These are phyloP conservation scores for Mentha longifolia DNA, from an alignment of 257 asterid genomes.

Conservation along the genomic window DNA sequence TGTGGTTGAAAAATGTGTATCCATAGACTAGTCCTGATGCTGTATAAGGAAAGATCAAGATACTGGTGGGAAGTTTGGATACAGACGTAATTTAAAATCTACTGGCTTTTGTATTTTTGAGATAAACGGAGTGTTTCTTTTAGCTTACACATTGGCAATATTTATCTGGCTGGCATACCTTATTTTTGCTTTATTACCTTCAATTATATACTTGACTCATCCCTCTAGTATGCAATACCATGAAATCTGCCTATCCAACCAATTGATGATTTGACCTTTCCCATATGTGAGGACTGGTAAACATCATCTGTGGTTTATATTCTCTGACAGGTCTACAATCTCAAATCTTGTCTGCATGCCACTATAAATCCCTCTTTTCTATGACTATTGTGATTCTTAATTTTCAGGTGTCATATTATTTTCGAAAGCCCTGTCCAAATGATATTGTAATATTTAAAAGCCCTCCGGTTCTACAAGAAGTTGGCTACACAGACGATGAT, in stretches of 20 bases:
- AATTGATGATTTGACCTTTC: neutral
- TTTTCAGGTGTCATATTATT: slow-evolving; percentile 83
- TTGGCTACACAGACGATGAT: slow-evolving; percentile 90
- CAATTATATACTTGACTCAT: neutral
- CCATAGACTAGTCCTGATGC: neutral
- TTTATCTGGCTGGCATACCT: neutral
- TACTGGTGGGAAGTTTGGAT: neutral
- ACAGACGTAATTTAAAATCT: neutral
- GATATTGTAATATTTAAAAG: slow-evolving; percentile 88
- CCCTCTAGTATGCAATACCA: neutral
- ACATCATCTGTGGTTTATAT: neutral
- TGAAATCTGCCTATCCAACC: neutral
- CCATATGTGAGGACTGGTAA: neutral
- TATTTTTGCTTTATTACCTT: neutral
- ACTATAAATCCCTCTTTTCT: neutral
- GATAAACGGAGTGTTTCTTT: neutral
- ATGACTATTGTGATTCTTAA: neutral
- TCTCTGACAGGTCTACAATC: neutral
- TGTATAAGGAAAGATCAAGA: neutral
- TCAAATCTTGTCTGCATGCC: neutral
- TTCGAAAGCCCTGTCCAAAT: slow-evolving; percentile 86
- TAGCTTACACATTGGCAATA: neutral
- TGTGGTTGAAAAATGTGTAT: neutral
- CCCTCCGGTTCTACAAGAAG: slow-evolving; percentile 95
- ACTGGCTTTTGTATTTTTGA: neutral